Evolutionary conservation across 257 asterid species (phyloP).

Genomic region (Primulina huaijiensis): DNA sequence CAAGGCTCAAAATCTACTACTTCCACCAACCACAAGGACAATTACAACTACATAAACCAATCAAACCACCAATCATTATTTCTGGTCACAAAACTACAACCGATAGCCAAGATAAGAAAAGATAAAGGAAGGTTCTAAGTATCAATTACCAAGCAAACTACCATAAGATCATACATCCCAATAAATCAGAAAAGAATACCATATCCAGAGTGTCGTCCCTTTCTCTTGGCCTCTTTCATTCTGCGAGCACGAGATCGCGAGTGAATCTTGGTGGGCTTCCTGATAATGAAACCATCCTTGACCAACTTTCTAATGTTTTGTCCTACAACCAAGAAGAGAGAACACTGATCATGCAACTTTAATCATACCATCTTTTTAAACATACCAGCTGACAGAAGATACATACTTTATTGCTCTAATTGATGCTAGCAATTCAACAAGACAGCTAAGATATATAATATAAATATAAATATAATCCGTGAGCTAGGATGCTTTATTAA

Average conservation of each 20-base stretch:
- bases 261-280: constrained; percentile 96
- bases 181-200: constrained; percentile 37
- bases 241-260: constrained; percentile 90
- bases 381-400: not conserved
- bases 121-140: not conserved
- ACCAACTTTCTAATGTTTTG: constrained; percentile 82
- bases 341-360: not conserved
- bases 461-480: too few relatives aligned
- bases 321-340: constrained; percentile 34
- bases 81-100: not conserved
- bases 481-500: not conserved
- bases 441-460: too few relatives aligned
- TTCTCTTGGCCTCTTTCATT: constrained; percentile 91
- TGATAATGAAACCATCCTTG: constrained; percentile 90
- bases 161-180: too few relatives aligned
- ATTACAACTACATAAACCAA: not conserved
- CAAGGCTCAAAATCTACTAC: not conserved
- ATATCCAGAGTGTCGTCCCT: constrained; percentile 99
- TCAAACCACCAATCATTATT: not conserved
- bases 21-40: not conserved
- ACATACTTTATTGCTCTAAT: not conserved
- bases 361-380: not conserved
- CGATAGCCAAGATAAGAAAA: too few relatives aligned
- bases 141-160: not conserved
- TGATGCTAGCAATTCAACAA: not conserved